Base-by-base conservation (phyloP, 345 rosid species). In the Noccaea caerulescens region DNA sequence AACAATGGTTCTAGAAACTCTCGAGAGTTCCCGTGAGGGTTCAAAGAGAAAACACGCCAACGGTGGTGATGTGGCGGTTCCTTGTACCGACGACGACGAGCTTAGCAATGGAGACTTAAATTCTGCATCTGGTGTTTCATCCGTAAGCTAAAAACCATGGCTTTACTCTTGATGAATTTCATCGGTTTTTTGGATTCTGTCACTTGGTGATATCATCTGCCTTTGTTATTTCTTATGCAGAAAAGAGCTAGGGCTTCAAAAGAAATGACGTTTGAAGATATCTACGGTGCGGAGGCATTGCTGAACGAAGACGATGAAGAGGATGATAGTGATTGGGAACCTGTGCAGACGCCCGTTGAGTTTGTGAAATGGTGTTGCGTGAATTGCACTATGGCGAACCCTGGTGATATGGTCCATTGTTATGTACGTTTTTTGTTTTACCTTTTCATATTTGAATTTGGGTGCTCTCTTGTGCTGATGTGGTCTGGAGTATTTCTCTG, bases 321-420 rank as follows among this genome's bases (percentile, higher is more conserved):
- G 12, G 98, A 93, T 20, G 96, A 90, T 53, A 87, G 89, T 79
- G 98, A 94, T 8, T 91, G 99, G 99, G 98, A 91, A 72, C 98
- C 99, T 37, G 47, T 80, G 60, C 83, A 75, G 81, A 82, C 72
- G 66, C 86, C 75, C 10, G 64, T 81, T 13, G 92, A 91, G 69
- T 75, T 84, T 60, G 38, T 76, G 18, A 87, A 84, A 72, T 94
- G 99, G 98, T 88, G 85, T 84, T 94, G 99, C 52, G 82, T 87
- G 38, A 94, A 91, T 74, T 91, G 99, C 71, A 94, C 98, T 2
- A 88, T 94, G 99, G 54, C 80, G 54, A 94, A 94, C 74, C 85
- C 87, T 63, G 88, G 76, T 49, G 85, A 82, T 69, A 73, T 80
- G 82, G 77, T 74, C 54, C 83, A 82, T 53, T 94, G 99, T 75